Evolutionary conservation across 2,329 filamentous ascomycete genomes (phyloP).

Genomic region (Aureobasidium sp.): DNA sequence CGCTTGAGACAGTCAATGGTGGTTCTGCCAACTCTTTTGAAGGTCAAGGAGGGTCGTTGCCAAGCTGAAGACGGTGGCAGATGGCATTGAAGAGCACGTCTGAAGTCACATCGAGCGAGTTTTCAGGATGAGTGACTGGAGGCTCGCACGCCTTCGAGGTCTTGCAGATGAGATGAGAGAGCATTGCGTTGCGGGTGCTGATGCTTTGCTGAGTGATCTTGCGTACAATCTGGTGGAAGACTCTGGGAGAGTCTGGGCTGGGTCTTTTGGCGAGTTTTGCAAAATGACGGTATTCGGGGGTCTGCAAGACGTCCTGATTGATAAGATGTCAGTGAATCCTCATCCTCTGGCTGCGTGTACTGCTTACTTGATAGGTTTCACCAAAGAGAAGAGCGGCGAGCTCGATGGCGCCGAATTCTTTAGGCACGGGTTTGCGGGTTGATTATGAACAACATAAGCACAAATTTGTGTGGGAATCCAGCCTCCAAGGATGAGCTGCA

Average conservation of each 20-base stretch:
- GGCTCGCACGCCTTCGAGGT: neutral
- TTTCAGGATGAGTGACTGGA: neutral
- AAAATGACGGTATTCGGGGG: neutral
- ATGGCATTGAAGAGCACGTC: neutral
- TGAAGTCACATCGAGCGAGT: neutral
- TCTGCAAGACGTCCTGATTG: neutral
- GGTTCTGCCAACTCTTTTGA: neutral
- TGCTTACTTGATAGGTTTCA: neutral
- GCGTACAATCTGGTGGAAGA: neutral
- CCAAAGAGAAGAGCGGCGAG: neutral
- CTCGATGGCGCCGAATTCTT: neutral
- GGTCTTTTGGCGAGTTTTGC: neutral
- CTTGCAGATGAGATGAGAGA: neutral
- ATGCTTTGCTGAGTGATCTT: neutral
- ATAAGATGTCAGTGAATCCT: neutral
- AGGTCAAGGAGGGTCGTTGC: neutral
- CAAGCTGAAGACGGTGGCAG: neutral
- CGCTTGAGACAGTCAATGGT: neutral
- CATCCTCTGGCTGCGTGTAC: neutral
- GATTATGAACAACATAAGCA: neutral
- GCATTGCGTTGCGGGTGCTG: slow-evolving; percentile 1
- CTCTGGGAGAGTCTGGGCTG: neutral
- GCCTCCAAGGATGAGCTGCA: too few species aligned
- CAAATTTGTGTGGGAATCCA: too few species aligned
- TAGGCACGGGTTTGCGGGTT: neutral